Evolutionary conservation across 108 stramenopile species (phyloP), one percentile per base, ranked within the genome.

Genomic region (Poteriospumella lacustris): DNA sequence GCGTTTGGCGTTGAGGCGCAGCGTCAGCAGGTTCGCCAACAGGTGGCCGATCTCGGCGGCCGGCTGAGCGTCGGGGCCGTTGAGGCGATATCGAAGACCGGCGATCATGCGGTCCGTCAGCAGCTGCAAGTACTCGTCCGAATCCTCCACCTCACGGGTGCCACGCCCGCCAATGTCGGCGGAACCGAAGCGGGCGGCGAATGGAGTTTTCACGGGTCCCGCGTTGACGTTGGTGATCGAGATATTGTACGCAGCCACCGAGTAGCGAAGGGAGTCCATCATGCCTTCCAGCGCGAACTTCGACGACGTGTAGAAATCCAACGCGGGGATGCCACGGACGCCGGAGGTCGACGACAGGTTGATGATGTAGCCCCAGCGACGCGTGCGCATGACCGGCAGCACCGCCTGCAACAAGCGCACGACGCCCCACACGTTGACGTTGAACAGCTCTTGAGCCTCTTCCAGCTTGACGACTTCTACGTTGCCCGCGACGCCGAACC

Each of bases 281-380:
- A 73, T 52, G 9, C 70, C 70, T 24, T 73, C 70, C 70, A 73
- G 42, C 9, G 70, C 70, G 36, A 73, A 73, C 31, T 73, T 73
- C 9, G 31, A 33, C 42, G 41, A 15, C 3, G 70, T 73, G 36
- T 73, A 73, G 41, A 42, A 34, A 5, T 73, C 70, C 26, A 56
- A 44, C 26, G 40, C 38, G 31, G 70, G 70, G 28, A 73, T 44
- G 28, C 70, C 70, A 19, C 70, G 43, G 36, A 73, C 33, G 5
- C 43, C 70, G 41, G 26, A 28, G 43, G 47, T 56, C 28, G 70
- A 73, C 12, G 31, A 33, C 3, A 73, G 38, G 70, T 73, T 73
- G 47, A 73, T 73, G 15, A 73, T 33, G 47, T 73, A 56, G 24
- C 70, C 70, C 26, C 12, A 56, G 15, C 44, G 44, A 5, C 19